Percentiles rank a stretch among this genome's conserved stretches.
phyloP scores from a whole-genome alignment of 768 basidiomycete species.

The Termitomyces eurrhizus region DNA sequence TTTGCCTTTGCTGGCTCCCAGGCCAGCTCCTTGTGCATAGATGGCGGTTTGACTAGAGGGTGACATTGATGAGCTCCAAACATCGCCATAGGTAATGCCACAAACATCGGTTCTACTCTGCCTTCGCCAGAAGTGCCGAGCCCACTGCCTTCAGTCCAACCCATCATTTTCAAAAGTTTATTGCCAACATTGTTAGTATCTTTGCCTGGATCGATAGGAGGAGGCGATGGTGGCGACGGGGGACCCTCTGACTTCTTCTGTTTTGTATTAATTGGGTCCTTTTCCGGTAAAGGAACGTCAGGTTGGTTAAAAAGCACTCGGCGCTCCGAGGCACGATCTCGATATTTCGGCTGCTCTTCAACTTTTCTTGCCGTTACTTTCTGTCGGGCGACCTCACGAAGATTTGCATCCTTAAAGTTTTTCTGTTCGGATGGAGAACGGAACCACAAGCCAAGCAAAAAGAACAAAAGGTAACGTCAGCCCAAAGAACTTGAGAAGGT shows the following conservation, averaged over 20 bases:
- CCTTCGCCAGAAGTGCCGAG: constrained; percentile 82
- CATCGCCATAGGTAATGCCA: constrained; percentile 8
- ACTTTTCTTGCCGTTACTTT: constrained; percentile 50
- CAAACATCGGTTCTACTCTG: constrained; percentile 83
- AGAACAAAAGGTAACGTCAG: constrained; percentile 29
- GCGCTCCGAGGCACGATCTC: constrained; percentile 92
- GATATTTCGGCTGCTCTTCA: constrained; percentile 73
- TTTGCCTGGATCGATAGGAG: constrained; percentile 64
- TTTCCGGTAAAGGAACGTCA: constrained; percentile 67
- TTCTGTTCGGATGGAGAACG: constrained; percentile 50
- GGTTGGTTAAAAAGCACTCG: constrained; percentile 91
- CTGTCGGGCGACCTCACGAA: constrained; percentile 71
- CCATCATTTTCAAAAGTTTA: constrained; percentile 95
- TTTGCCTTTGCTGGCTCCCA: constrained; percentile 91
- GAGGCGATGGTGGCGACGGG: constrained; percentile 57
- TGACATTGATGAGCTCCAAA: not conserved
- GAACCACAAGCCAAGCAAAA: constrained; percentile 10
- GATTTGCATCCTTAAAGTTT: constrained; percentile 72
- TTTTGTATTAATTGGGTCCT: constrained; percentile 29
- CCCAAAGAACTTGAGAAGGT: constrained; percentile 19
- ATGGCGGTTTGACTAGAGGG: constrained; percentile 68
- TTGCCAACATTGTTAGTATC: constrained; percentile 90
- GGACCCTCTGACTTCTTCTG: constrained; percentile 52
- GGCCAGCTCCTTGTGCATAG: constrained; percentile 82
- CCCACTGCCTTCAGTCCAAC: constrained; percentile 90